Conservation (phyloP, 176 grass and related monocot genomes). For the Musa itinerans region DNA sequence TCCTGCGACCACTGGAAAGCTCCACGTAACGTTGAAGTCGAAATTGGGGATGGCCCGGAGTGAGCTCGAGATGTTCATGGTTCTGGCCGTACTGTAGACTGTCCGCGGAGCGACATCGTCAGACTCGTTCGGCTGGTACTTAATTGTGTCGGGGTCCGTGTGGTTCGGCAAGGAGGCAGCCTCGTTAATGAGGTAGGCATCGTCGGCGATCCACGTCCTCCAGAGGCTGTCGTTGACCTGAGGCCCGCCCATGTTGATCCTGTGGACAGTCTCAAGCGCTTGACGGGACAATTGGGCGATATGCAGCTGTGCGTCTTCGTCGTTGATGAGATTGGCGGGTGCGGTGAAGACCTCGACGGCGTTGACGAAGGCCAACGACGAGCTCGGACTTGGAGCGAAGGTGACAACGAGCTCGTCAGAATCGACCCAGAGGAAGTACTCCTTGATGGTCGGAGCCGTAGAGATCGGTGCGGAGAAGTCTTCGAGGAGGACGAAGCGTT, state of each 20-base stretch:
- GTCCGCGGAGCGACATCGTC: not conserved
- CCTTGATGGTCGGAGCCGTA: constrained; percentile 30
- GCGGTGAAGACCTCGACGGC: constrained; percentile 49
- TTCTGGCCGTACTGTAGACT: not conserved
- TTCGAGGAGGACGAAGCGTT: constrained; percentile 23
- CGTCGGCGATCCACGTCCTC: constrained; percentile 43
- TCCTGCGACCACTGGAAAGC: not conserved
- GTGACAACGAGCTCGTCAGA: not conserved
- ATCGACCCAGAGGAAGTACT: constrained; percentile 44
- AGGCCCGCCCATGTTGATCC: constrained; percentile 46
- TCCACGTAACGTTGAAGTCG: constrained; percentile 10
- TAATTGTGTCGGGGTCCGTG: not conserved
- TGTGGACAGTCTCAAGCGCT: constrained; percentile 24
- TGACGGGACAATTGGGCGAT: not conserved
- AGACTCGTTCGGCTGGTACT: not conserved
- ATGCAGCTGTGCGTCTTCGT: too few relatives aligned
- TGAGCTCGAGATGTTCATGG: not conserved
- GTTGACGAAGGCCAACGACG: constrained; percentile 34
- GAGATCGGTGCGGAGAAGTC: constrained; percentile 29
- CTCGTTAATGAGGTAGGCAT: not conserved
- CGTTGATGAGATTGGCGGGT: constrained; percentile 15
- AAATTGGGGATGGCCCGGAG: not conserved
- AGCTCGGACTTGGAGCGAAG: constrained; percentile 10
- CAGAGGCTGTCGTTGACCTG: constrained; percentile 32
- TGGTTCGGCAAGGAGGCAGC: not conserved